Base-by-base conservation (phyloP, 257 asterid species). In the Przewalskia tangutica region DNA sequence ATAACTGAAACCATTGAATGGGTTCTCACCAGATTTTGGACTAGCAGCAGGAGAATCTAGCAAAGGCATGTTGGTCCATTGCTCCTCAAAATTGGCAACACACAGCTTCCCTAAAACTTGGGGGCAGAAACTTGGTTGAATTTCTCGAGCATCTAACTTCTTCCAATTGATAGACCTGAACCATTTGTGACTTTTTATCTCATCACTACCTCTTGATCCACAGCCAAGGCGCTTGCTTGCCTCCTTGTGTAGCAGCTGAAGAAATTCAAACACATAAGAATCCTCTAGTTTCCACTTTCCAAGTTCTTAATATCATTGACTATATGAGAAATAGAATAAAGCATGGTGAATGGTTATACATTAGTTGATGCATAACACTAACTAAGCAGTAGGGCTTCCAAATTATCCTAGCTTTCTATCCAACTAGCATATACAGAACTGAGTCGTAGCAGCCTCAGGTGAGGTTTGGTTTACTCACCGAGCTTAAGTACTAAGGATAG, bases 41-140 rank as follows among this genome's bases (percentile, higher is more conserved):
- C 90, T 93, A 20, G 88, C 87, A 17, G 89, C 94, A 0, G 95
- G 98, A 50, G 95, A 93, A 84, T 87, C 95, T 38, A 86, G 66
- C 55, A 92, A 66, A 2, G 98, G 84, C 94, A 86, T 92, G 23
- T 86, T 89, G 38, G 98, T 93, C 92, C 93, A 93, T 59, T 89
- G 81, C 83, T 90, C 91, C 3, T 92, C 95, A 84, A 93, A 92
- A 89, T 93, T 92, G 66, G 97, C 95, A 3, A 89, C 68, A 70
- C 98, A 93, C 11, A 86, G 95, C 77, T 85, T 86, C 82, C 97
- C 97, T 0, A 87, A 88, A 12, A 93, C 91, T 76, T 87, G 89
- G 20, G 98, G 98, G 70, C 89, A 89, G 85, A 93, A 93, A 83
- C 86, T 85, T n/a, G 97, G 98, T 50, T 84, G 86, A 80, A 93